Base-by-base conservation (phyloP, 176 grass and related monocot species). In the Zoysia pacifica region DNA sequence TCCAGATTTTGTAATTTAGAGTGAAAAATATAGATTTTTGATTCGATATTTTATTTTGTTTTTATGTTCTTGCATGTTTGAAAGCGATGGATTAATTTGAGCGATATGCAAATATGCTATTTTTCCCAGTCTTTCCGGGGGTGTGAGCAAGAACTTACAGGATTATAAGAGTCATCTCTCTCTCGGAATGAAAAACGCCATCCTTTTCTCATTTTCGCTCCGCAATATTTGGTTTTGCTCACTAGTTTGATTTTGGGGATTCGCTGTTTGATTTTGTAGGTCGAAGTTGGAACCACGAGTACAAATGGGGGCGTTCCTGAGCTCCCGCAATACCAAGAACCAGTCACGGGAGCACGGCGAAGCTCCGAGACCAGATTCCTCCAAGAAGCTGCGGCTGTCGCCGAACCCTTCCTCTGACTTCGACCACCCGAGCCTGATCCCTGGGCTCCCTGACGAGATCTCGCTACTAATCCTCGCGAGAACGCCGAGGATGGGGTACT, bases 401-500 rank as follows among this genome's bases (percentile, higher is more conserved):
- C 12, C 41, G 37, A n/a, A 58, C 50, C 28, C 18, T 77, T 69
- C 54, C 7, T 40, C 18, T 19, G 39, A 76, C 6, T 39, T 58
- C 42, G 38, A 66, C 19, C 46, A 81, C 55, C 65, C 65, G 10
- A 79, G 85, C 60, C 86, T 94, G 68, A 88, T 94, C 19, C 88
- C 91, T 2, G 72, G 75, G n/a, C 91, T 94, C 39, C 91, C 85
- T 0, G 91, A 91, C 11, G 91, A 94, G 85, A 75, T 94, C 64
- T 94, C 91, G 8, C 40, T 91, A 47, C 91, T 91, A 48, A 91
- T 94, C 79, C 88, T 94, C 41, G 91, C 91, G 13, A 85, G 91
- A 58, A 65, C 88, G 51, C 82, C 88, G 1, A 85, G 91, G 77
- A 58, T 79, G 16, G 59, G 40, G 1, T 91, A 94, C 47, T 11